A percentile compares a stretch with the other conserved stretches of the same genome.
Conservation (phyloP, 495 filamentous ascomycete species). For the Neurospora africana region DNA sequence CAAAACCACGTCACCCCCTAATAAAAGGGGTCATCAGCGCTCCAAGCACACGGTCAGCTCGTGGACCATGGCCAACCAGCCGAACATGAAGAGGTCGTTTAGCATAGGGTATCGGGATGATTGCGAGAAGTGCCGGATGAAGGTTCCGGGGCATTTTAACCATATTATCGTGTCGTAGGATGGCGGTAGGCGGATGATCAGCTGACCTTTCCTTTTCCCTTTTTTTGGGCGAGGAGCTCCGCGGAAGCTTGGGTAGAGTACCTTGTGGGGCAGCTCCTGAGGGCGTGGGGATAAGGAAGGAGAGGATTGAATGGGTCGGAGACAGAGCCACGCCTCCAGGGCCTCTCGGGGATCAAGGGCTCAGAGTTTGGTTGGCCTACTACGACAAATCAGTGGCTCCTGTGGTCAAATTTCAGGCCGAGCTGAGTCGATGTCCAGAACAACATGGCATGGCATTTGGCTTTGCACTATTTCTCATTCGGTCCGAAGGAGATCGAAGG, state of each 20-base stretch:
- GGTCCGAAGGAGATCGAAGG: background rate
- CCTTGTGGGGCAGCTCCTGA: background rate
- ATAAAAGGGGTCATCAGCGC: slow-evolving; percentile 30
- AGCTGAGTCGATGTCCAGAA: background rate
- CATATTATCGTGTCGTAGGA: slow-evolving; percentile 59
- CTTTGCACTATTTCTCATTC: background rate
- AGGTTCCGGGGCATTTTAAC: slow-evolving; percentile 78
- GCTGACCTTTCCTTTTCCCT: background rate
- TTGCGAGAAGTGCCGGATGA: slow-evolving; percentile 73
- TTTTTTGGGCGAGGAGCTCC: background rate
- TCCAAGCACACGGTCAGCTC: slow-evolving; percentile 38
- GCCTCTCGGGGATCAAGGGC: background rate
- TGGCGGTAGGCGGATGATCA: background rate
- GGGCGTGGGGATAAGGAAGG: background rate
- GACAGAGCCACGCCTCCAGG: background rate
- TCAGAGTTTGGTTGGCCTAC: background rate
- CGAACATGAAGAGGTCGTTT: slow-evolving; percentile 54
- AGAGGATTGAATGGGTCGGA: background rate
- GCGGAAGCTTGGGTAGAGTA: background rate
- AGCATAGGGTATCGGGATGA: slow-evolving; percentile 78
- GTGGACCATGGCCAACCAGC: slow-evolving; percentile 35
- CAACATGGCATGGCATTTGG: background rate
- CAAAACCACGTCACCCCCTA: slow-evolving; percentile 22
- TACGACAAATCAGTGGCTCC: background rate
- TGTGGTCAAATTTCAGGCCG: background rate